Percentiles rank a stretch among this genome's conserved stretches.
phyloP scores from a whole-genome alignment of 2,329 filamentous ascomycete genomes.

The Xylaria sp. region DNA sequence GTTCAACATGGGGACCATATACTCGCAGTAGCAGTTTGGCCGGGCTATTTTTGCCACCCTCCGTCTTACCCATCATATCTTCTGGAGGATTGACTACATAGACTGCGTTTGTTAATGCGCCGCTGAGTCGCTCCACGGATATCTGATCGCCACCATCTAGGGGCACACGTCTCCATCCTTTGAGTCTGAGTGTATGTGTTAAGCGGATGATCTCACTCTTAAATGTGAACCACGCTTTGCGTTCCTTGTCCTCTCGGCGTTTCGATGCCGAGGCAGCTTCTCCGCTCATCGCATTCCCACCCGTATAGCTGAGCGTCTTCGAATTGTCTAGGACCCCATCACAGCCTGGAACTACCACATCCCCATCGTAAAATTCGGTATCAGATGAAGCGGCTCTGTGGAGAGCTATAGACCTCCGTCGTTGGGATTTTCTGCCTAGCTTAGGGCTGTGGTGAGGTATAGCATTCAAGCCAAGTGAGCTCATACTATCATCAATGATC shows the following conservation, averaged over 20 bases:
- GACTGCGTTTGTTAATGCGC: slow-evolving; percentile 94
- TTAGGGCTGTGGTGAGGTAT: slow-evolving; percentile 58
- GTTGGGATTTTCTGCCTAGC: slow-evolving; percentile 55
- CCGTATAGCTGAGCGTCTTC: slow-evolving; percentile 82
- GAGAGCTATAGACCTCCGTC: slow-evolving; percentile 51
- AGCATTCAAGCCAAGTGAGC: slow-evolving; percentile 60
- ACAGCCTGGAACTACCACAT: slow-evolving; percentile 83
- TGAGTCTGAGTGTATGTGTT: slow-evolving; percentile 86
- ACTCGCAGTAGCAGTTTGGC: slow-evolving; percentile 86
- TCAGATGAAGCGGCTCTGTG: slow-evolving; percentile 75
- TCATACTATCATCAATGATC: slow-evolving; percentile 77
- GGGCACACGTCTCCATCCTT: slow-evolving; percentile 88
- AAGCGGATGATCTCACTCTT: slow-evolving; percentile 92
- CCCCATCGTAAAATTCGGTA: slow-evolving; percentile 85
- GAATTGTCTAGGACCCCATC: slow-evolving; percentile 89
- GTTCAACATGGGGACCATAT: slow-evolving; percentile 94
- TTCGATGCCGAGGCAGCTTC: slow-evolving; percentile 55
- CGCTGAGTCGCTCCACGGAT: slow-evolving; percentile 80
- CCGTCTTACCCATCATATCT: slow-evolving; percentile 59
- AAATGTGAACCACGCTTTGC: slow-evolving; percentile 83
- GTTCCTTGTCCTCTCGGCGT: slow-evolving; percentile 70
- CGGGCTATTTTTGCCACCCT: slow-evolving; percentile 57
- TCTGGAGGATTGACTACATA: slow-evolving; percentile 90
- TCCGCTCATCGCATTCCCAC: slow-evolving; percentile 58
- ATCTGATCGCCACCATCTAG: slow-evolving; percentile 75